Base-by-base conservation (phyloP, 2,329 filamentous ascomycete genomes). In the Aureobasidium sp. region DNA sequence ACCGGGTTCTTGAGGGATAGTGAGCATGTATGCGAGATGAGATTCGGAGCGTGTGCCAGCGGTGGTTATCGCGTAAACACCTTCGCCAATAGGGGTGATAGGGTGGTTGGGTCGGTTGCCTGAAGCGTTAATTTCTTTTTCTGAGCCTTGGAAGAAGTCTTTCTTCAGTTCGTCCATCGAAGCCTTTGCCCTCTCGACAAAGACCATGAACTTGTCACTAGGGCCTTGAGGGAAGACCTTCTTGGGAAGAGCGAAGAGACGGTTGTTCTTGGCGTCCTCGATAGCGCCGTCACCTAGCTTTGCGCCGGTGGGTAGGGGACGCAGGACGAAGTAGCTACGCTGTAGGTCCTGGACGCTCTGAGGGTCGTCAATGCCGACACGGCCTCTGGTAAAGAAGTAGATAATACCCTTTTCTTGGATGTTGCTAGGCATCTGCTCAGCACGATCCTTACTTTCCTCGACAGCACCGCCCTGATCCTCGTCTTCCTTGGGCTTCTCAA, bases 401-500 rank as follows among this genome's bases (percentile, higher is more conserved):
- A 96, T 86, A 67, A 94, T 83, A 3, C 91, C 91, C 69, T 94
- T 96, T 70, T 97, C 91, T 2, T 95, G 79, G 29, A 96, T 85
- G 63, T 78, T 86, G 6, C 81, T 83, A 1, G 84, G 78, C 42
- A 81, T 73, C 2, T 77, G 73, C 48, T 80, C 73, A 67, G 80
- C 79, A 44, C 82, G 78, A 55, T 80, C 71, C 21, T 78, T 72
- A 2, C 81, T 79, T 54, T 80, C 75, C 62, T 78, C 75, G 5
- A 85, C 72, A 1, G 81, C 79, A 34, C 44, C 53, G 6, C 37
- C 41, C 10, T 36, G 13, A 34, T 34, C 34, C 49, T 63, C 13
- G 34, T 37, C 21, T 16, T 25, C 49, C 7, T 25, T 34, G 34
- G 49, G 34, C 49, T 50, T 36, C n/a, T 52, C 48, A 10, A n/a